Percentiles rank a stretch among this genome's conserved stretches.
phyloP scores from a whole-genome alignment of 176 grass and related monocot species.

The Juncus effusus region DNA sequence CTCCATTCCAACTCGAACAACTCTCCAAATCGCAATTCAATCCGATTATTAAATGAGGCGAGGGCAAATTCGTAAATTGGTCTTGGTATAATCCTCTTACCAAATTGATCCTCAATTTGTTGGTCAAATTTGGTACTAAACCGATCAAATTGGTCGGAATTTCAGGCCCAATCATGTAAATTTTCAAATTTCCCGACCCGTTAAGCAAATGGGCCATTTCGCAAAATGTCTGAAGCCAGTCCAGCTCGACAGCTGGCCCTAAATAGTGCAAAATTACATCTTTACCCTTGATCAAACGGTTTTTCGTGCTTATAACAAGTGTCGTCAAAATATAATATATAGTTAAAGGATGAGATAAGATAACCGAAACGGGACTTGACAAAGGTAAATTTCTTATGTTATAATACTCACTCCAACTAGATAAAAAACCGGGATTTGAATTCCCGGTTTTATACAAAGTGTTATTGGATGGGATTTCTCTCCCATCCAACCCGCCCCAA shows the following conservation, averaged over 20 bases:
- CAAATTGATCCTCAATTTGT: conserved; percentile 27
- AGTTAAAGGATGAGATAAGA: conserved; percentile 42
- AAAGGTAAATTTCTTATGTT: conserved; percentile 36
- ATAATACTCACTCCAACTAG: conserved; percentile 45
- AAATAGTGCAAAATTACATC: conserved; percentile 45
- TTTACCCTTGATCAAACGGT: conserved; percentile 37
- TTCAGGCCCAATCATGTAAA: conserved; percentile 41
- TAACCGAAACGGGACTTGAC: conserved; percentile 33
- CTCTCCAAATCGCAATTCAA: conserved; percentile 36
- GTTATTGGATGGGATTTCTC: conserved; percentile 36
- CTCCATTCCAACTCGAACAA: conserved; percentile 33
- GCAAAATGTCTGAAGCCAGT: conserved; percentile 37
- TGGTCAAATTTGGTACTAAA: conserved; percentile 21
- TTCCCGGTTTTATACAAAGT: conserved; percentile 20
- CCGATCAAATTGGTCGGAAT: conserved; percentile 35
- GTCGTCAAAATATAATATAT: conserved; percentile 39
- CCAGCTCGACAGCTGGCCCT: conserved; percentile 41
- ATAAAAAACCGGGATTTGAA: conserved; percentile 32
- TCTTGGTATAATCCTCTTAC: conserved; percentile 45
- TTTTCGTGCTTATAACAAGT: conserved; percentile 37
- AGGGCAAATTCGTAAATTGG: conserved; percentile 29
- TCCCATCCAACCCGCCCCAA: conserved; percentile 30
- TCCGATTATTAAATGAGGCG: conserved; percentile 39
- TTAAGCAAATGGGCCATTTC: conserved; percentile 44
- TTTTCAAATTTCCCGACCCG: conserved; percentile 33